phyloP scores from a whole-genome alignment of 495 filamentous ascomycete species.

The Podospora anserina region DNA sequence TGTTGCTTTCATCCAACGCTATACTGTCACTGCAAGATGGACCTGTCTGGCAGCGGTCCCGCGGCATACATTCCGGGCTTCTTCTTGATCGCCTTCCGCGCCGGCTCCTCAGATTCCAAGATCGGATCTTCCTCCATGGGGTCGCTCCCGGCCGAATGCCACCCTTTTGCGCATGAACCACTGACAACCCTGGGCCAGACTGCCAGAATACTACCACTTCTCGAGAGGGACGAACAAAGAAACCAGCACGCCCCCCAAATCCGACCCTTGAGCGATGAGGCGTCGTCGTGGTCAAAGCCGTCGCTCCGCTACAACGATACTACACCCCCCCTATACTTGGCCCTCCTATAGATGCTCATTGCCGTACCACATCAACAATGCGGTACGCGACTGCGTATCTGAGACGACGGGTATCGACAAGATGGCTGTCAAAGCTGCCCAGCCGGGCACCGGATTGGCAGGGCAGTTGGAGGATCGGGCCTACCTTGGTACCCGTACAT shows the following conservation, averaged over 20 bases:
- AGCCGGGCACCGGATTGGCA: constrained; percentile 6
- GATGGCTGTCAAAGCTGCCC: constrained; percentile 15
- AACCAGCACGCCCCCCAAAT: not conserved
- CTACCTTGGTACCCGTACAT: not conserved
- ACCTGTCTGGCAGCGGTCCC: constrained; percentile 15
- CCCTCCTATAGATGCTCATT: not conserved
- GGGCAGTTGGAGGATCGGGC: not conserved
- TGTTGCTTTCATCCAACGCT: constrained; percentile 18
- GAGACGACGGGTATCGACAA: constrained; percentile 1
- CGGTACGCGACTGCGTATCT: not conserved
- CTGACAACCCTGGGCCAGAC: constrained; percentile 28
- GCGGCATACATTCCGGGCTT: constrained; percentile 30
- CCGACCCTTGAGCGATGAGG: not conserved
- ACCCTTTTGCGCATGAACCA: constrained; percentile 35
- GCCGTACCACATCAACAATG: not conserved
- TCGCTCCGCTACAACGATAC: not conserved
- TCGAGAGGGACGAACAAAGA: constrained; percentile 22
- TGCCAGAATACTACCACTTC: constrained; percentile 28
- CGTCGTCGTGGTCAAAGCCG: not conserved
- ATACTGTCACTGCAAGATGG: constrained; percentile 11
- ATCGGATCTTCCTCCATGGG: constrained; percentile 36
- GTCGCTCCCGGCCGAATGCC: constrained; percentile 35
- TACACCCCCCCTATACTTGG: not conserved
- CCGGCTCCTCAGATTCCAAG: constrained; percentile 30
- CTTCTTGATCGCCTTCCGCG: constrained; percentile 37